Evolutionary conservation across 768 basidiomycete species (phyloP), one percentile per base, ranked within the genome.

Genomic region (Pleurotus giganteus): DNA sequence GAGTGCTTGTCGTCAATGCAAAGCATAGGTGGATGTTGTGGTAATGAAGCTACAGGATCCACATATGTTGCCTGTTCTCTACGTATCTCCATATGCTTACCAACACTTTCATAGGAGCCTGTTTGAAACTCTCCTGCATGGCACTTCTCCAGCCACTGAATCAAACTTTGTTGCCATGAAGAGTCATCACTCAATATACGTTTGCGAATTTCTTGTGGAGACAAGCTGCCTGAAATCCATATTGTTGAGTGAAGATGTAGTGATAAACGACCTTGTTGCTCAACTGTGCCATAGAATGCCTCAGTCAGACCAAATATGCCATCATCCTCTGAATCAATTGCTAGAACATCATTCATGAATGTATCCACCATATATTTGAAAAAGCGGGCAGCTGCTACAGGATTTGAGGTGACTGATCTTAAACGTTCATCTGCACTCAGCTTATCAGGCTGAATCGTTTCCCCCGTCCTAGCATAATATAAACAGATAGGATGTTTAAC

Each of bases 61-160:
- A 42, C 7, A 51, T 67, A 69, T 4, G 11, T 29, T 2, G 47
- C n/a, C 7, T 12, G 13, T 53, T 28, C 12, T 23, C 17, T 31
- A 4, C 27, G n/a, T 2, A 54, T 2, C 7, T 54, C 27, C 9
- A 46, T 17, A 13, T 37, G 36, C 15, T 55, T 36, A 37, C 45
- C 5, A 5, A 70, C 57, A 0, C 65, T 56, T 6, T 58, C 58
- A 21, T 60, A 47, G 0, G 62, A 51, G 1, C 64, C 69, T 8
- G 61, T 65, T 7, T 55, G 13, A 46, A 71, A 71, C 27, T 72
- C 65, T 4, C 73, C 75, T 1, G 55, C 46, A 55, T 71, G 69
- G 11, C 47, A 51, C 7, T 52, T 51, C 49, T 75, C 73, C 3
- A 76, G 36, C 56, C 70, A 75, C 13, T 55, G 27, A 0, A 75